Evolutionary conservation across 352 stramenopile species (phyloP).

Genomic region (Phytophthora meadii): DNA sequence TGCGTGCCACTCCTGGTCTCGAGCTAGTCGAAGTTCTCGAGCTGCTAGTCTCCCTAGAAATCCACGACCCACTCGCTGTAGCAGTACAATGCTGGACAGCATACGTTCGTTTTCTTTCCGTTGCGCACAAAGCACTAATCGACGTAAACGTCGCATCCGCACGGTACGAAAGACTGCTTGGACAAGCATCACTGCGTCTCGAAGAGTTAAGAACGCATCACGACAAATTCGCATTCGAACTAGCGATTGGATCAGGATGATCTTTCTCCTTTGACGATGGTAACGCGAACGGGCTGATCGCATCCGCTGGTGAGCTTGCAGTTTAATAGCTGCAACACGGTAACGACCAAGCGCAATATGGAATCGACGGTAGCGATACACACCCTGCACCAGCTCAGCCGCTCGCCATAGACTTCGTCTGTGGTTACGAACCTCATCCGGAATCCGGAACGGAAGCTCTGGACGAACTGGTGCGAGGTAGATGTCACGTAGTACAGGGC

Average conservation of each 20-base stretch:
- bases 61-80: constrained; percentile 65
- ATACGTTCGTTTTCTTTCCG: constrained; percentile 51
- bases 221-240: constrained; percentile 58
- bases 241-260: constrained; percentile 67
- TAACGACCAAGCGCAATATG: constrained; percentile 57
- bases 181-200: constrained; percentile 54
- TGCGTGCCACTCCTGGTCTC: constrained; percentile 60
- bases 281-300: constrained; percentile 48
- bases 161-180: constrained; percentile 65
- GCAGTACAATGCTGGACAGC: constrained; percentile 46
- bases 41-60: constrained; percentile 56
- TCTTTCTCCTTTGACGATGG: constrained; percentile 29
- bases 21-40: constrained; percentile 26
- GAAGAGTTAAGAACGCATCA: constrained; percentile 51
- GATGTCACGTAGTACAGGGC: constrained; percentile 57
- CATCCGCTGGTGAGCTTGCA: constrained; percentile 71
- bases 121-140: constrained; percentile 65
- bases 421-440: constrained; percentile 57
- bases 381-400: constrained; percentile 60
- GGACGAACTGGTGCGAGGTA: constrained; percentile 51
- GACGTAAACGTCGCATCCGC: constrained; percentile 53
- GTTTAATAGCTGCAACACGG: constrained; percentile 56
- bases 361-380: constrained; percentile 65
- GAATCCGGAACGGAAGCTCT: constrained; percentile 55
- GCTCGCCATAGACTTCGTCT: constrained; percentile 67